Percentiles rank a stretch among this genome's conserved stretches.
Evolutionary conservation across 1,139 yeast species (phyloP).

Genomic region (Ogataea hybrid): DNA sequence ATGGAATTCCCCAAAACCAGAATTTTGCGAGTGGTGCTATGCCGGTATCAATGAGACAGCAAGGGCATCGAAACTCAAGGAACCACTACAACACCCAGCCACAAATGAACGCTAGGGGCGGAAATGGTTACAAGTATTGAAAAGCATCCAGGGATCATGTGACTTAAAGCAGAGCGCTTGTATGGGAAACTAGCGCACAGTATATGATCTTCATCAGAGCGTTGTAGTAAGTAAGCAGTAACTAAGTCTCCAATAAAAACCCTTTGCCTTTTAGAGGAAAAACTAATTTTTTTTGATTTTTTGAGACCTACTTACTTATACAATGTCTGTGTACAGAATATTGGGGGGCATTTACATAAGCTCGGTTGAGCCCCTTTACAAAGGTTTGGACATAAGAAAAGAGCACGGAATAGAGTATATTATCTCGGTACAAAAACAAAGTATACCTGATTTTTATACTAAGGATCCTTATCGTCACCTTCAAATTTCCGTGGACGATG

Average conservation of each 20-base stretch:
- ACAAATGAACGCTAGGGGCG: slow-evolving; percentile 10
- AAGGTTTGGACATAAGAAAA: slow-evolving; percentile 41
- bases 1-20: slow-evolving; percentile 14
- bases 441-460: slow-evolving; percentile 51
- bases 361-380: slow-evolving; percentile 51
- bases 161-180: background rate
- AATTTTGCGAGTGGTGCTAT: slow-evolving; percentile 8
- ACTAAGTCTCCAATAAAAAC: too few relatives aligned
- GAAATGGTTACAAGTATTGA: slow-evolving; percentile 6
- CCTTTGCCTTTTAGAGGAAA: too few relatives aligned
- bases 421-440: slow-evolving; percentile 64
- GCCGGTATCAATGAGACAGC: slow-evolving; percentile 18
- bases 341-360: slow-evolving; percentile 67
- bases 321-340: slow-evolving; percentile 38
- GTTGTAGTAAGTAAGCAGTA: too few relatives aligned
- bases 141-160: background rate
- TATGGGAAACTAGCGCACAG: too few relatives aligned
- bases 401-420: slow-evolving; percentile 62
- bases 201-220: too few relatives aligned
- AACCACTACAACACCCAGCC: slow-evolving; percentile 9
- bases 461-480: slow-evolving; percentile 48
- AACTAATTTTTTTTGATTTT: background rate
- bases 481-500: slow-evolving; percentile 71
- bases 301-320: background rate
- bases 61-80: slow-evolving; percentile 10